Evolutionary conservation across 441 rosid species (phyloP).

Genomic region (Flueggea neowawraea): DNA sequence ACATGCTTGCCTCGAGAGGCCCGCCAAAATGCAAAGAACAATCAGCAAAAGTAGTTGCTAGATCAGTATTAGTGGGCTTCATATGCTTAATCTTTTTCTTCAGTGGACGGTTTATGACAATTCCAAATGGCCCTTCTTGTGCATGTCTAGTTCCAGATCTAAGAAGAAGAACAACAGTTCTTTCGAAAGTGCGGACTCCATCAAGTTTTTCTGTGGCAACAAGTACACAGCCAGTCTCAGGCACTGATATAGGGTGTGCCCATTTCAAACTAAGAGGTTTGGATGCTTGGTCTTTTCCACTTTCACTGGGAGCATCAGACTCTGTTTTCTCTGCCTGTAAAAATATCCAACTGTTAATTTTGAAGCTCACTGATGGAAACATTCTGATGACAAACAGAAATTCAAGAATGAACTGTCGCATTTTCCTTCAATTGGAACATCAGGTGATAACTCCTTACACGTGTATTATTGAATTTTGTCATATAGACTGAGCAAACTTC

Average conservation of each 20-base stretch:
- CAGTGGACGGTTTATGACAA: slow-evolving; percentile 86
- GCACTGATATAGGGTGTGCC: slow-evolving; percentile 94
- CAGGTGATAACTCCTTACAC: too few relatives aligned
- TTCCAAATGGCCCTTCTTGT: slow-evolving; percentile 88
- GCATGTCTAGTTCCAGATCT: slow-evolving; percentile 82
- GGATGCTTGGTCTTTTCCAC: slow-evolving; percentile 32
- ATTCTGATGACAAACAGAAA: background rate
- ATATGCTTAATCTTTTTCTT: slow-evolving; percentile 73
- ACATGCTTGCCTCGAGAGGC: slow-evolving; percentile 90
- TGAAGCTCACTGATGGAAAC: background rate
- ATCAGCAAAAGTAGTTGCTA: slow-evolving; percentile 78
- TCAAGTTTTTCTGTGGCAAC: slow-evolving; percentile 96
- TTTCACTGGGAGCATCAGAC: slow-evolving; percentile 43
- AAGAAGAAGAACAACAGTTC: slow-evolving; percentile 87
- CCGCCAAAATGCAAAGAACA: slow-evolving; percentile 91
- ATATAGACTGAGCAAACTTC: too few relatives aligned
- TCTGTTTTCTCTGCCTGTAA: slow-evolving; percentile 62
- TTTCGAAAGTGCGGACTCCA: slow-evolving; percentile 70
- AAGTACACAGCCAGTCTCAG: slow-evolving; percentile 93
- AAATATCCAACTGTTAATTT: slow-evolving; percentile 1
- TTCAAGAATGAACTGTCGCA: too few relatives aligned
- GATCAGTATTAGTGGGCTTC: slow-evolving; percentile 68
- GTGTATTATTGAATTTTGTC: too few relatives aligned
- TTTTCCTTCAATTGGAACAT: background rate
- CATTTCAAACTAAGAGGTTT: slow-evolving; percentile 62